phyloP scores from a whole-genome alignment of 805 yeast genomes.

The Metschnikowia orientalis region DNA sequence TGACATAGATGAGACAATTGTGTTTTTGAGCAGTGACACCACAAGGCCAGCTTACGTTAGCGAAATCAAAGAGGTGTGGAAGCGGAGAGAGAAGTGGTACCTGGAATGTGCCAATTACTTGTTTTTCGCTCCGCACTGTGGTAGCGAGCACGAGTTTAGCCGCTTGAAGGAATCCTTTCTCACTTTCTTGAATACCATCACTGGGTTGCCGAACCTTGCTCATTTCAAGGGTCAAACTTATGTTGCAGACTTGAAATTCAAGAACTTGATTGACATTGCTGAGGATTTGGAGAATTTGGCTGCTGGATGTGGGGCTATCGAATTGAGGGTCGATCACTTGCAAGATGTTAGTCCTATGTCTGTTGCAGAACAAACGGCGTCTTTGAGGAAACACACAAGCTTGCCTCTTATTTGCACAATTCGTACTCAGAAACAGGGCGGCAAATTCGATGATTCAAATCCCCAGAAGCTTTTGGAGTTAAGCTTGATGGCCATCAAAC shows the following conservation, averaged over 20 bases:
- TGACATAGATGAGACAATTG: conserved; percentile 72
- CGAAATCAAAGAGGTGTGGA: conserved; percentile 81
- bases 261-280: conserved; percentile 47
- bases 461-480: conserved; percentile 45
- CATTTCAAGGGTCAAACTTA: conserved; percentile 45
- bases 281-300: conserved; percentile 50
- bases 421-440: conserved; percentile 78
- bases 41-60: conserved; percentile 83
- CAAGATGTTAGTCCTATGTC: conserved; percentile 45
- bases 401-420: conserved; percentile 81
- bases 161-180: conserved; percentile 57
- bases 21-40: conserved; percentile 70
- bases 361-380: conserved; percentile 71
- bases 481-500: conserved; percentile 58
- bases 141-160: conserved; percentile 47
- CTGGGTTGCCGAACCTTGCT: conserved; percentile 39
- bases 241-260: conserved; percentile 69
- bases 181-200: conserved; percentile 53
- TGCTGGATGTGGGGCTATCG: conserved; percentile 77
- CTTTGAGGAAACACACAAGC: conserved; percentile 56
- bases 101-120: conserved; percentile 71
- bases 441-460: conserved; percentile 64
- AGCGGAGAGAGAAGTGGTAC: conserved; percentile 75
- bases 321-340: conserved; percentile 73
- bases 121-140: conserved; percentile 74